Percentiles rank a stretch among this genome's conserved stretches.
phyloP scores from a whole-genome alignment of 352 stramenopile genomes.

The Stephanocyclus meneghinianus region DNA sequence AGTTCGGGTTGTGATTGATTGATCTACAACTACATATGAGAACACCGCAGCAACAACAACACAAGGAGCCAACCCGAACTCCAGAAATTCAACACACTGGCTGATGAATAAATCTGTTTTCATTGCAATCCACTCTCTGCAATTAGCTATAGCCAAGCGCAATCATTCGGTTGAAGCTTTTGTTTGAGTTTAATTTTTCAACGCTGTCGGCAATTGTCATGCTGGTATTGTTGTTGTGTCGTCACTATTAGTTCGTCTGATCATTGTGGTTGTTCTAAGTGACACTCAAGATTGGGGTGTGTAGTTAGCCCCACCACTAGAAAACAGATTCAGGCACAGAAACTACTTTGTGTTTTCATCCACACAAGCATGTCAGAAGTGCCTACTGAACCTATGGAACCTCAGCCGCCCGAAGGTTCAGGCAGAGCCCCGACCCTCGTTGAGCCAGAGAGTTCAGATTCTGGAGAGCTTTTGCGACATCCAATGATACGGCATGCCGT shows the following conservation, averaged over 20 bases:
- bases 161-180: slow-evolving; percentile 7
- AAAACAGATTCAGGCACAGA: background rate
- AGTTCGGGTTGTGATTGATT: background rate
- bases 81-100: background rate
- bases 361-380: background rate
- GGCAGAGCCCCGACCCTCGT: too few species aligned
- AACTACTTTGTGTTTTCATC: background rate
- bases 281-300: slow-evolving; percentile 2
- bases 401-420: too few species aligned
- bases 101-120: background rate
- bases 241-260: background rate
- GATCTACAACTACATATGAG: background rate
- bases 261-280: background rate
- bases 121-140: background rate
- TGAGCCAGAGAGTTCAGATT: too few species aligned
- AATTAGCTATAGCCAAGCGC: background rate
- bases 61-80: background rate
- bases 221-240: background rate
- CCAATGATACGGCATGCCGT: too few species aligned
- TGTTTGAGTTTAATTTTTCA: slow-evolving; percentile 9
- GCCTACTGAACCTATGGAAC: too few species aligned
- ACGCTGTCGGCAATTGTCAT: background rate
- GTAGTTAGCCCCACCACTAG: background rate
- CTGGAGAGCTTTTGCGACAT: too few species aligned
- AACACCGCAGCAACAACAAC: background rate